phyloP scores from a whole-genome alignment of 257 asterid genomes.

The Cynanchum wilfordii region DNA sequence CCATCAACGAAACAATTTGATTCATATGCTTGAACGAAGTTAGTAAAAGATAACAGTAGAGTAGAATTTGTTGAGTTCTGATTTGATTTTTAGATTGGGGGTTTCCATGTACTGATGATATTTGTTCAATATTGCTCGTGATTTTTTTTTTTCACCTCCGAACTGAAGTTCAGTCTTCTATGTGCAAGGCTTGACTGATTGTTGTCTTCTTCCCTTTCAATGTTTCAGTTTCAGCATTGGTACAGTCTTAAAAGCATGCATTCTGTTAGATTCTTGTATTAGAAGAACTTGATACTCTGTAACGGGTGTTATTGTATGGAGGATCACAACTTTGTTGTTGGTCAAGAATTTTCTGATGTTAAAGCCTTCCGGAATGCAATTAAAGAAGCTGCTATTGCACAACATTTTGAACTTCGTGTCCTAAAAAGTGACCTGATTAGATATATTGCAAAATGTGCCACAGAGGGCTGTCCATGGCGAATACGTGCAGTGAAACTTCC shows the following conservation, averaged over 20 bases:
- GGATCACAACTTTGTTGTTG: conserved; percentile 41
- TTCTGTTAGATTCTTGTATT: not conserved
- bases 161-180: not conserved
- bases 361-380: conserved; percentile 65
- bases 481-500: conserved; percentile 81
- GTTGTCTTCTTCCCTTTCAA: not conserved
- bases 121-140: too few relatives aligned
- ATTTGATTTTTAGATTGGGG: not conserved
- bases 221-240: not conserved
- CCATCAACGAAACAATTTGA: not conserved
- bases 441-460: conserved; percentile 70
- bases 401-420: conserved; percentile 68
- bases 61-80: not conserved
- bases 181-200: not conserved
- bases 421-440: conserved; percentile 68
- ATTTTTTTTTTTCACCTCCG: not conserved
- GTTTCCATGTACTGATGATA: not conserved
- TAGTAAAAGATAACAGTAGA: not conserved
- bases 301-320: conserved; percentile 39
- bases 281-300: not conserved
- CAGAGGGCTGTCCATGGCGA: conserved; percentile 79
- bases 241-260: not conserved
- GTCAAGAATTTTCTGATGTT: conserved; percentile 74
- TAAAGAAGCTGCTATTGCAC: conserved; percentile 79
- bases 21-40: not conserved